phyloP scores from a whole-genome alignment of 2,329 filamentous ascomycete species.

The Phaeosphaeriaceae sp. region DNA sequence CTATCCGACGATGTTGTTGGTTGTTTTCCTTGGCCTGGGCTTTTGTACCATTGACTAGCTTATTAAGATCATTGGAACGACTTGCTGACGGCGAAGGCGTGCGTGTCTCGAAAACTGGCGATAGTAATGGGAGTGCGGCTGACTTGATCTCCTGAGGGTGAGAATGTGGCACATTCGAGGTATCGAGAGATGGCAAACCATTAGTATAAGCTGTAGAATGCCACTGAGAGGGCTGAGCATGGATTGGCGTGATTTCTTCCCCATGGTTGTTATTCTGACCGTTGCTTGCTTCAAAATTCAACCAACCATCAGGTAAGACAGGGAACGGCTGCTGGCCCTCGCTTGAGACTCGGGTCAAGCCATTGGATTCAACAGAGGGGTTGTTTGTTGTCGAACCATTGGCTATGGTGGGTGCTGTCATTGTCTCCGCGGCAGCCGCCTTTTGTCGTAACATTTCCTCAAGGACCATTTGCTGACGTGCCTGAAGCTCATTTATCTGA shows the following conservation, averaged over 20 bases:
- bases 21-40: constrained; percentile 34
- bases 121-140: constrained; percentile 60
- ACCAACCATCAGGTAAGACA: constrained; percentile 33
- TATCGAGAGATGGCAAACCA: constrained; percentile 42
- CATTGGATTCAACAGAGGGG: constrained; percentile 25
- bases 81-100: constrained; percentile 71
- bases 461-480: constrained; percentile 39
- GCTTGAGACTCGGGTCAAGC: constrained; percentile 27
- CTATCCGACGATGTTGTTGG: constrained; percentile 36
- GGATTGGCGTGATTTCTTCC: constrained; percentile 40
- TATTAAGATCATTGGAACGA: constrained; percentile 48
- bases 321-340: constrained; percentile 37
- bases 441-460: constrained; percentile 45
- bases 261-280: constrained; percentile 26
- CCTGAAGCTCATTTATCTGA: constrained; percentile 33
- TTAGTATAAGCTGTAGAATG: constrained; percentile 35
- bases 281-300: constrained; percentile 34
- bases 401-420: constrained; percentile 22
- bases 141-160: constrained; percentile 47
- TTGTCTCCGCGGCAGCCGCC: constrained; percentile 16
- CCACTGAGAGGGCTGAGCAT: constrained; percentile 39
- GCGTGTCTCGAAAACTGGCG: constrained; percentile 75
- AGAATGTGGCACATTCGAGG: constrained; percentile 53
- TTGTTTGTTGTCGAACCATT: constrained; percentile 35
- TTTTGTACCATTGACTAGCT: constrained; percentile 38